Conservation (phyloP, 345 rosid species). For the Boechera divaricarpa region DNA sequence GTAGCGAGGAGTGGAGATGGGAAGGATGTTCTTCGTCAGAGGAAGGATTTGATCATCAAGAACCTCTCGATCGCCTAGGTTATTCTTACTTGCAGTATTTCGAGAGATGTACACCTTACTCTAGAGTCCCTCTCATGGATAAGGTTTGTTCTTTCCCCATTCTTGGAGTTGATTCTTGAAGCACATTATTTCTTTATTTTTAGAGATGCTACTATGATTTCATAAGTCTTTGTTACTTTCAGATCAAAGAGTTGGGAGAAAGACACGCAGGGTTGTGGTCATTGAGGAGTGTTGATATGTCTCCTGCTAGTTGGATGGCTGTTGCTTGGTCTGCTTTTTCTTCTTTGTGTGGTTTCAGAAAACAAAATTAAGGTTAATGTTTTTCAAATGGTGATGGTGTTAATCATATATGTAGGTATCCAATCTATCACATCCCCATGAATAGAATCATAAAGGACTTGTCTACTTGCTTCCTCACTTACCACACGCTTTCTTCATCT, state of each 20-base stretch:
- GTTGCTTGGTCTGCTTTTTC: constrained; percentile 71
- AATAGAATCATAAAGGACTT: constrained; percentile 89
- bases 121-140: constrained; percentile 96
- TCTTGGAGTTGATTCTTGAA: constrained; percentile 1
- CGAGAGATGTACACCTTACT: constrained; percentile 86
- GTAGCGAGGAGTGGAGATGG: constrained; percentile 87
- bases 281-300: constrained; percentile 93
- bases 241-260: constrained; percentile 75
- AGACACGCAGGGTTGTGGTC: constrained; percentile 77
- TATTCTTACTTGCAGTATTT: constrained; percentile 76
- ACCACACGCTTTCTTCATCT: constrained; percentile 94
- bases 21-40: constrained; percentile 81
- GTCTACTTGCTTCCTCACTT: constrained; percentile 92
- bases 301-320: constrained; percentile 99
- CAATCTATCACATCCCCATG: constrained; percentile 98
- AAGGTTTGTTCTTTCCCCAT: constrained; percentile 59
- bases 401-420: constrained; percentile 44
- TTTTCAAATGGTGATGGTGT: constrained; percentile 24
- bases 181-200: neutral
- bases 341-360: constrained; percentile 15
- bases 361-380: constrained; percentile 10
- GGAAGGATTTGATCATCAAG: constrained; percentile 81
- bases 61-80: constrained; percentile 73
- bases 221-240: constrained; percentile 30
- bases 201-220: neutral